These are phyloP conservation scores for Fragilaria radians DNA, from an alignment of 108 stramenopile species.

Conservation along the genomic window DNA sequence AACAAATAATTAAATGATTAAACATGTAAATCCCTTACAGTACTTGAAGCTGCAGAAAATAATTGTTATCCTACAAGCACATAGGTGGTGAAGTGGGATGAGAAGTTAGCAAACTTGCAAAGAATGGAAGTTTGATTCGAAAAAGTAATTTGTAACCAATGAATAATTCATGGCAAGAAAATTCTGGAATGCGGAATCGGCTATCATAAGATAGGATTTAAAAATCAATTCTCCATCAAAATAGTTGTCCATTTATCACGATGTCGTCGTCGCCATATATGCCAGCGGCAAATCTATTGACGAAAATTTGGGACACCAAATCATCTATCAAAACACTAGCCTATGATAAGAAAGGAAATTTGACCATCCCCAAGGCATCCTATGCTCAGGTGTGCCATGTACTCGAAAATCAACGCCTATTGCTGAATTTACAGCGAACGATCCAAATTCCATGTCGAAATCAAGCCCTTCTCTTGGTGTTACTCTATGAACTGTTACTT, in stretches of 20 bases:
- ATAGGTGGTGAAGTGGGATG: too few species aligned
- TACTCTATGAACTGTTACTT: conserved; percentile 76
- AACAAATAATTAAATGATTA: too few species aligned
- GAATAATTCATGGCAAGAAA: too few species aligned
- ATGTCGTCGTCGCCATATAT: conserved; percentile 48
- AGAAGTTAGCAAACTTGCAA: too few species aligned
- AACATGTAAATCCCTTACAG: too few species aligned
- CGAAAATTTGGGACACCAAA: conserved; percentile 21
- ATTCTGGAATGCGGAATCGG: too few species aligned
- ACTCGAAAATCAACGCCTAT: conserved; percentile 12
- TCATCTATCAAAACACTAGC: conserved; percentile 54
- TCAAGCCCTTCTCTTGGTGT: conserved; percentile 63
- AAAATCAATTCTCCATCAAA: too few species aligned
- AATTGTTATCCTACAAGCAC: too few species aligned
- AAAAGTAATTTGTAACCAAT: too few species aligned
- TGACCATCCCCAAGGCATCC: conserved; percentile 39
- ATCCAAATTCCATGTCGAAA: conserved; percentile 11
- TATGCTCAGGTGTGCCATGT: conserved; percentile 56
- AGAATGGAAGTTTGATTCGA: too few species aligned
- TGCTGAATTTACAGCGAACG: neutral
- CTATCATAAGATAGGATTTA: too few species aligned
- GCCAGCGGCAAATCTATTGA: conserved; percentile 34
- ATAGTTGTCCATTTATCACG: conserved; percentile 4
- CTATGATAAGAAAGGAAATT: conserved; percentile 37
- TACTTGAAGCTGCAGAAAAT: too few species aligned